A percentile compares a stretch with the other conserved stretches of the same genome.
phyloP scores from a whole-genome alignment of 202 grass and related monocot genomes.

The Zoysia matrella region DNA sequence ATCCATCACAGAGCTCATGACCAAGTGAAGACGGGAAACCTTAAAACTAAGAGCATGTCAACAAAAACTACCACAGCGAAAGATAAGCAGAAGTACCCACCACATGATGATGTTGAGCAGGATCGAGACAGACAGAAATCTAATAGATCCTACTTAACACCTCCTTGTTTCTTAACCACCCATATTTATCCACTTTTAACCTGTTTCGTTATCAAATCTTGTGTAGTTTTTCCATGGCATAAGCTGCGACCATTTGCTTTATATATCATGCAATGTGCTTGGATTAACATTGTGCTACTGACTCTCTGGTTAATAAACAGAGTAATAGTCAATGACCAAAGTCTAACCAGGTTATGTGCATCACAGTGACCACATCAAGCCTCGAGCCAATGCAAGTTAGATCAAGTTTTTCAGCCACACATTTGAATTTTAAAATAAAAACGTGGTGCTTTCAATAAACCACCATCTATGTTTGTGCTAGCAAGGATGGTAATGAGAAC shows the following conservation, averaged over 20 bases:
- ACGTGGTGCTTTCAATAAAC: constrained; percentile 11
- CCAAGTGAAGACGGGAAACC: too few relatives aligned
- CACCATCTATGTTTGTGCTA: constrained; percentile 8
- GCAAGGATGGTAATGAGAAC: constrained; percentile 15
- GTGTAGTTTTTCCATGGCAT: constrained; percentile 16
- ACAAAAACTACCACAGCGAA: constrained; percentile 67
- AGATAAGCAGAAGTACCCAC: constrained; percentile 55
- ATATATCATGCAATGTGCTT: constrained; percentile 15
- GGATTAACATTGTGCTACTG: constrained; percentile 10
- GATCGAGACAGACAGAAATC: constrained; percentile 37
- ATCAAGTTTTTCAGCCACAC: background rate
- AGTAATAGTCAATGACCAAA: constrained; percentile 13
- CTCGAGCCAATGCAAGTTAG: background rate
- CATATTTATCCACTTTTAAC: constrained; percentile 38
- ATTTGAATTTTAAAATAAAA: constrained; percentile 35
- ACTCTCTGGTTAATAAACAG: constrained; percentile 31
- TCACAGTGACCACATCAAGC: constrained; percentile 20
- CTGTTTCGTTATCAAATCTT: constrained; percentile 30
- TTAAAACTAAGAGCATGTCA: constrained; percentile 56
- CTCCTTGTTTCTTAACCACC: constrained; percentile 45
- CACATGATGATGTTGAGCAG: constrained; percentile 72
- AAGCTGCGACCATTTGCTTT: constrained; percentile 40
- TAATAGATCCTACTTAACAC: constrained; percentile 62
- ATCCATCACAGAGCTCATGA: constrained; percentile 41
- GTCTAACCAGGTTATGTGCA: constrained; percentile 31